Evolutionary conservation across 1,284 basidiomycete genomes (phyloP), one percentile per base, ranked within the genome.

Genomic region (Sphaerobolus stellatus): DNA sequence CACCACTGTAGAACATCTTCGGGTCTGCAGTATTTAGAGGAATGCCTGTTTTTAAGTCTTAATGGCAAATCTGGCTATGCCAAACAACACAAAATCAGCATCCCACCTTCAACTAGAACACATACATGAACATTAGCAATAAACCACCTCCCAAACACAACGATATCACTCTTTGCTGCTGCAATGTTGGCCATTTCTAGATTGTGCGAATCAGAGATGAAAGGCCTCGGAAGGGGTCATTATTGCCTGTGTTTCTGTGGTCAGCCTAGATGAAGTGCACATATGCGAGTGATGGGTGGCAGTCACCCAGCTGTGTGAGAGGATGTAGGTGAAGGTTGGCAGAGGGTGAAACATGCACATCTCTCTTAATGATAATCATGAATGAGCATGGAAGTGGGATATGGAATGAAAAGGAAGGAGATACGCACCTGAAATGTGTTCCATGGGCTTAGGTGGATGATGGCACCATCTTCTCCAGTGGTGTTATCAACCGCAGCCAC

Each of bases 281-380:
- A 62, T 83, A 87, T 1, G 80, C 81, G 8, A 86, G 67, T 7
- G 73, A 61, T n/a, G 82, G 78, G 61, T 76, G 72, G 1, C 66
- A 60, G 41, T 71, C 49, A 50, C 66, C 64, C 5, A 77, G 52
- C 6, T 63, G 50, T 0, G 62, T 54, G 18, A 74, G 63, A 41
- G n/a, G n/a, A 78, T 62, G 57, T 75, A 64, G 5, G 64, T 56
- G 67, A 75, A 79, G 0, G 73, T 73, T 13, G 74, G 71, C 16
- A 74, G 58, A 0, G 77, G 83, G 50, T 82, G 73, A 11, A 66
- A 46, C 70, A 75, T 73, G 62, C 68, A 56, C 70, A 75, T 76
- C 25, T 62, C 71, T 70, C 49, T 20, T 13, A 22, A 43, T 3
- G n/a, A n/a, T 38, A n/a, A 22, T 43, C 14, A 43, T 11, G 8